Base-by-base conservation (phyloP, 1,139 yeast genomes). In the Sugiyamaella sp. region DNA sequence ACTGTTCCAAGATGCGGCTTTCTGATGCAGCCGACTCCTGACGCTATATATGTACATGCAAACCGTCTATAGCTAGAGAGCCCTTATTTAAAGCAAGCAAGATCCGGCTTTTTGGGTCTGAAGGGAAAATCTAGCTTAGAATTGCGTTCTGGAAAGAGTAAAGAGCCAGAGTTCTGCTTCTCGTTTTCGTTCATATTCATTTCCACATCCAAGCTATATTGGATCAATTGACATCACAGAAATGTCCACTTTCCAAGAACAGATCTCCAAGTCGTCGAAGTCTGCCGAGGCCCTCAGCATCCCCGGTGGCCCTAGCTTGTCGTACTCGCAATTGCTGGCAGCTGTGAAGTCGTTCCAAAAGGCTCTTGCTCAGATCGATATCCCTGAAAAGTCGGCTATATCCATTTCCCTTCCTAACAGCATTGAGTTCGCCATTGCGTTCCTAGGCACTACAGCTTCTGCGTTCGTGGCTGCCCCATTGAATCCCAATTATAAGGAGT, bases 391-490 rank as follows among this genome's bases (percentile, higher is more conserved):
- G 58, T 65, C 77, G 2, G 77, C 85, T 1, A 73, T 84, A 49
- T 84, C 85, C 0, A 81, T 84, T 39, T 75, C 86, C 0, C 68
- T 84, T 56, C 82, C 84, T 32, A 84, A 84, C 65, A 72, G 80
- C 3, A 64, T 84, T 33, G 89, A 84, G 61, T 78, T 82, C 52
- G 75, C 80, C 2, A 75, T 76, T 6, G 71, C 80, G 1, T 84
- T 82, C 62, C 66, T 83, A 19, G 84, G 80, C 1, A 71, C 78
- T 19, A 79, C 86, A 1, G 75, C 79, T 59, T 76, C 80, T 22
- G 78, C 81, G 0, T 74, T 78, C 60, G 72, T 83, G 42, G 85
- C 85, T 19, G 86, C 87, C 3, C 89, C 89, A 3, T 70, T 84
- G 64, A 84, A 84, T 63, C 78, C 87, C 12, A 76, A 76, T 53